phyloP scores from a whole-genome alignment of 305 asterid species.

The Withania somnifera region DNA sequence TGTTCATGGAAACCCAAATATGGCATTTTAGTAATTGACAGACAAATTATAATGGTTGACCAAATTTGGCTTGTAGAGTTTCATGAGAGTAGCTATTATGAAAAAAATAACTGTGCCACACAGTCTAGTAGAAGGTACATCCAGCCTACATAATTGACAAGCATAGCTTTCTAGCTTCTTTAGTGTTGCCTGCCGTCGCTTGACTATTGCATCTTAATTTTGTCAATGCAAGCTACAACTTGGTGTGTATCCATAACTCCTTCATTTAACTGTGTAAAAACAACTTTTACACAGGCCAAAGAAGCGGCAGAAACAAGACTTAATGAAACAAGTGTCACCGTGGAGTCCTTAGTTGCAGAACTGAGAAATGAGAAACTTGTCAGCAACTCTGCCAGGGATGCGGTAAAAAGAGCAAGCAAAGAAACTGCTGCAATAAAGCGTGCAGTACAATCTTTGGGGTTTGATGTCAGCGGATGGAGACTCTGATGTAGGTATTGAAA shows the following conservation, averaged over 20 bases:
- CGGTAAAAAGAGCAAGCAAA: constrained; percentile 52
- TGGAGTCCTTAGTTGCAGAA: constrained; percentile 57
- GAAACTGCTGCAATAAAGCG: constrained; percentile 70
- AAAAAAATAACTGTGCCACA: background rate
- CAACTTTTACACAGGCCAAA: constrained; percentile 51
- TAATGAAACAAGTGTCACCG: constrained; percentile 27
- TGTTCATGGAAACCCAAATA: background rate
- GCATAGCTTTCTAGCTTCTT: background rate
- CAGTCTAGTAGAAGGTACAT: background rate
- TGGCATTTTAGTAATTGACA: background rate
- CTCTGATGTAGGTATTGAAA: constrained; percentile 60
- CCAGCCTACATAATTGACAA: background rate
- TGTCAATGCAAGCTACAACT: background rate
- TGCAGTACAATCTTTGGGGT: constrained; percentile 80
- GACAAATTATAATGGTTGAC: background rate
- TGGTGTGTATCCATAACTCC: background rate
- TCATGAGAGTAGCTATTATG: background rate
- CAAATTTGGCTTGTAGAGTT: background rate
- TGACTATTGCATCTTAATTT: background rate
- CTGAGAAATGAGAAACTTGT: constrained; percentile 58
- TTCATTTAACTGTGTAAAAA: background rate
- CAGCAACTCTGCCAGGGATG: constrained; percentile 62
- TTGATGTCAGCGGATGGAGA: constrained; percentile 73
- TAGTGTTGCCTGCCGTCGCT: background rate
- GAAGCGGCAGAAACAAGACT: constrained; percentile 62